phyloP scores from a whole-genome alignment of 2,329 filamentous ascomycete genomes.

The Clarireedia monteithiana region DNA sequence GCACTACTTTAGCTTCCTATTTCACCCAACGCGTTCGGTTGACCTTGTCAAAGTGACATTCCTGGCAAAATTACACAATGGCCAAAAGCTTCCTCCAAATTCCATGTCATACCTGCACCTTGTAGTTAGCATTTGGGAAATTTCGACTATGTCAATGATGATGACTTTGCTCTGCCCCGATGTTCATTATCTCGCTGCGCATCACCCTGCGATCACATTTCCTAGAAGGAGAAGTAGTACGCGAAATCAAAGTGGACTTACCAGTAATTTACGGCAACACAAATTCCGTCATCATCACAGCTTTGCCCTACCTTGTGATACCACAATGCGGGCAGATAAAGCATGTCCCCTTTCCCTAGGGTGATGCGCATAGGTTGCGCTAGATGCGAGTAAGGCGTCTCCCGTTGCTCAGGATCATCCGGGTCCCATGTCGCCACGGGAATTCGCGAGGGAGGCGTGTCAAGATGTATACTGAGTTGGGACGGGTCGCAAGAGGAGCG shows the following conservation, averaged over 20 bases:
- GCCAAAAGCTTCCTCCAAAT: conserved; percentile 61
- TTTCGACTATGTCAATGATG: no score
- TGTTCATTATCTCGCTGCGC: no score
- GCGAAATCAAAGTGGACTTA: conserved; percentile 29
- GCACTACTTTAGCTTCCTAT: neutral
- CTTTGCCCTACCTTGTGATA: conserved; percentile 76
- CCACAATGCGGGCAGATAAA: conserved; percentile 79
- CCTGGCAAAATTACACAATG: conserved; percentile 30
- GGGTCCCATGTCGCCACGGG: conserved; percentile 74
- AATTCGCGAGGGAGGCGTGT: conserved; percentile 30
- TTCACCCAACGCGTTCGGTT: neutral
- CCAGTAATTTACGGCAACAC: conserved; percentile 79
- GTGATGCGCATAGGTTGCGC: conserved; percentile 59
- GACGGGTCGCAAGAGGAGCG: neutral
- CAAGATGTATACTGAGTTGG: neutral
- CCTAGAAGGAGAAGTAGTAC: no score
- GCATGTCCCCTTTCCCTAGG: conserved; percentile 66
- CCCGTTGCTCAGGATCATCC: conserved; percentile 25
- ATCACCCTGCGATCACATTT: no score
- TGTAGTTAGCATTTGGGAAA: neutral
- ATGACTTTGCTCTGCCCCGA: neutral
- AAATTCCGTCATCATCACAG: conserved; percentile 60
- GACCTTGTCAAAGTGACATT: conserved; percentile 11
- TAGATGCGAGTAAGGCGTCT: conserved; percentile 52
- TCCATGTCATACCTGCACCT: conserved; percentile 67